Evolutionary conservation across 352 stramenopile genomes (phyloP), one percentile per base, ranked within the genome.

Genomic region (Globisporangium yorkense): DNA sequence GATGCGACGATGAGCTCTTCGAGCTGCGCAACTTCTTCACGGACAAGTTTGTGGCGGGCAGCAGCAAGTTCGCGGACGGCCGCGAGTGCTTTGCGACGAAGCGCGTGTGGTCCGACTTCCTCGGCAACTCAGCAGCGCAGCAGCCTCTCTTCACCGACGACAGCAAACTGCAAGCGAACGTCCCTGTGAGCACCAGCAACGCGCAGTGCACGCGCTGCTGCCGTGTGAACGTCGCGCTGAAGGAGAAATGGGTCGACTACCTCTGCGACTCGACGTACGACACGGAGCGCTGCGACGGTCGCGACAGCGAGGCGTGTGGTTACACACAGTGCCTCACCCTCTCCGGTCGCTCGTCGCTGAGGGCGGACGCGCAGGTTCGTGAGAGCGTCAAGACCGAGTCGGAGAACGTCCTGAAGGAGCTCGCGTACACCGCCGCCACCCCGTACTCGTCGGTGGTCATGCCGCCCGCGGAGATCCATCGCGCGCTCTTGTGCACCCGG

Each of bases 161-260:
- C 24, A 44, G 10, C 7, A 45, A 12, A 4, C 52, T 65, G 3
- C 59, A 65, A 44, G 5, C 10, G 2, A 47, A 47, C 6, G 35
- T 18, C 0, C 63, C 63, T 1, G 40, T 66, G 29, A n/a, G 8
- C 20, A 29, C 16, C 29, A 29, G 12, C 18, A 33, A 29, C 20
- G 5, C 18, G 27, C 24, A 57, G 15, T 67, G 59, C 51, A 67
- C 55, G 24, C 59, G 63, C 20, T 70, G 63, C 43, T 70, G 59
- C 46, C 62, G 58, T 33, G 50, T 67, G 27, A 21, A 35, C 20
- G 57, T 65, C 12, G 49, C 66, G 63, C 51, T 70, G 13, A 56
- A 63, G 46, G 63, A 70, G 49, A 62, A 54, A 20, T 70, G 53
- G 59, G 33, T 40, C 45, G 56, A 70, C 53, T 70, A 64, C 13